A percentile compares a stretch with the other conserved stretches of the same genome.
Evolutionary conservation across 805 yeast species (phyloP).

Genomic region (Saturnispora galanensis): DNA sequence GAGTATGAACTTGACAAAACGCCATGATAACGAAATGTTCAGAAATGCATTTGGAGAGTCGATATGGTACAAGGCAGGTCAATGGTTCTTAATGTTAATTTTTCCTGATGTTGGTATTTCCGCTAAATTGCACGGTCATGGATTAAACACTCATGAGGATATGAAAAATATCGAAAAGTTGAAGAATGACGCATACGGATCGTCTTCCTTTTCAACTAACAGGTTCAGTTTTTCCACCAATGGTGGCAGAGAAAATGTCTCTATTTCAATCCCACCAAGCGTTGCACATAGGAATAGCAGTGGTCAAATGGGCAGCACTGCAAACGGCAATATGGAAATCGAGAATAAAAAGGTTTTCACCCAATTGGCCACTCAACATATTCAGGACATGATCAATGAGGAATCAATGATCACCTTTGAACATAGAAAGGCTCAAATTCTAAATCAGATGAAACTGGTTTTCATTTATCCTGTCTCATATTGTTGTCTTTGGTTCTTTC

Average conservation of each 20-base stretch:
- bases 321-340: conserved; percentile 5
- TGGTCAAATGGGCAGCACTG: not conserved
- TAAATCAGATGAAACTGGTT: conserved; percentile 68
- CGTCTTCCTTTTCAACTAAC: not conserved
- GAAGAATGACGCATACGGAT: conserved; percentile 9
- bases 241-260: not conserved
- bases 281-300: not conserved
- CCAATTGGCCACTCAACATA: conserved; percentile 13
- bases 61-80: conserved; percentile 25
- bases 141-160: conserved; percentile 20
- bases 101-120: conserved; percentile 26
- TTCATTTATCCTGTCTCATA: conserved; percentile 82
- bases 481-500: conserved; percentile 72
- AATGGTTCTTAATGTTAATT: conserved; percentile 20
- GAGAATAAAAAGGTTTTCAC: conserved; percentile 17
- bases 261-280: not conserved
- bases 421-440: conserved; percentile 53
- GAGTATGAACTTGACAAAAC: not conserved
- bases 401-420: conserved; percentile 55
- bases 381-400: conserved; percentile 36
- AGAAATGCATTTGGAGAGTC: conserved; percentile 19
- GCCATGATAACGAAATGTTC: conserved; percentile 6
- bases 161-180: conserved; percentile 19
- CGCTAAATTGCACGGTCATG: conserved; percentile 24
- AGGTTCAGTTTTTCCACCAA: not conserved